Base-by-base conservation (phyloP, 192 early-diverging fungal species). In the Chytriomyces sp. region DNA sequence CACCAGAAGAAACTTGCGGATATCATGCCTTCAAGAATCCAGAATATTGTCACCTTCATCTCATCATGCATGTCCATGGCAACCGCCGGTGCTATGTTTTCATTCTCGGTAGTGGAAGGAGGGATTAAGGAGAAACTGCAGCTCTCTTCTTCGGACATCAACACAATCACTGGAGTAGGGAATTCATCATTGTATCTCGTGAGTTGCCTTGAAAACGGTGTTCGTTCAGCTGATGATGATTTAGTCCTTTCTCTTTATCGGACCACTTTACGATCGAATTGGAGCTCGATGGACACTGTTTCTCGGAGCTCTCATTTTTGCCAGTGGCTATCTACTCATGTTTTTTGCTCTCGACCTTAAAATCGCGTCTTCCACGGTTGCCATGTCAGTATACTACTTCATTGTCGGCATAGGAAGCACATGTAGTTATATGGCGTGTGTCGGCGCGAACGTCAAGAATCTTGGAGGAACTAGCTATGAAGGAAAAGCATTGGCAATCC, bases 231-330 rank as follows among this genome's bases (percentile, higher is more conserved):
- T 5, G 12, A 12, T 34, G 53, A 6, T 68, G 7, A 8, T 55
- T 68, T 37, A 69, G 28, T 53, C 69, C 2, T 79, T 57, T 61
- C 39, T 79, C 22, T 8, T 72, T 40, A 59, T 75, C 32, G 78
- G 78, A 3, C 78, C 78, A 12, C 39, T 79, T 19, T 75, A 70
- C 61, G 78, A 79, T 39, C 44, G 34, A 34, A 59, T 44, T 52
- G 78, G 78, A 19, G 44, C 60, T 3, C 37, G 52, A 26, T 44
- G 64, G 17, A 79, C 78, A 8, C 26, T 72, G 68, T 25, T 67
- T 7, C 22, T 34, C 17, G 61, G 62, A 3, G 71, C 56, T 8
- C n/a, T 68, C 26, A n/a, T 49, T 8, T 73, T 37, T 22, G 37
- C 39, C 12, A 28, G 40, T 10, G 62, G 72, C 12, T 77, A 77